Percentiles rank a stretch among this genome's conserved stretches.
These are phyloP conservation scores for Puccinia novopanici DNA, from an alignment of 1,284 basidiomycete genomes.

Conservation along the genomic window DNA sequence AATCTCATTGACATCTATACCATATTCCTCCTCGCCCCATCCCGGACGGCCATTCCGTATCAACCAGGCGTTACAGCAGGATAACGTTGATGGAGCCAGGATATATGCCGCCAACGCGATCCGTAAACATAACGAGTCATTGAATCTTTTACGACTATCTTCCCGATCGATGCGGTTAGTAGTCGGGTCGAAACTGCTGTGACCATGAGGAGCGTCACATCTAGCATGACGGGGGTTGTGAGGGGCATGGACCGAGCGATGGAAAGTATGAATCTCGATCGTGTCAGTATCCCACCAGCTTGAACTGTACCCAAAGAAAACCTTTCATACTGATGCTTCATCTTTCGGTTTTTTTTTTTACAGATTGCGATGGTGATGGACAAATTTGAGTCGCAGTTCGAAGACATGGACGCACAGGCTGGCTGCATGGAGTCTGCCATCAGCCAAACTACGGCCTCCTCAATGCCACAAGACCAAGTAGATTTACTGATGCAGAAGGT, in stretches of 20 bases:
- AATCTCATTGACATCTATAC: background rate
- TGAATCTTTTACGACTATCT: constrained; percentile 83
- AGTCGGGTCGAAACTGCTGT: constrained; percentile 98
- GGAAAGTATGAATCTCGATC: constrained; percentile 98
- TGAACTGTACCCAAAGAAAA: background rate
- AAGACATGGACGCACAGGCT: constrained; percentile 96
- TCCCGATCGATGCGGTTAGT: constrained; percentile 95
- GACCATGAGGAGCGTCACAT: constrained; percentile 90
- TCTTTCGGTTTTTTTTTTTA: background rate
- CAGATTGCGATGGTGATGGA: constrained; percentile 99
- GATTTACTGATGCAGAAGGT: constrained; percentile 88
- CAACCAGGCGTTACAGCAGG: constrained; percentile 85
- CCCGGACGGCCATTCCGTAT: background rate
- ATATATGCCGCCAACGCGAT: constrained; percentile 99
- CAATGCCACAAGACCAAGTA: constrained; percentile 95
- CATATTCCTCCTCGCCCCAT: background rate
- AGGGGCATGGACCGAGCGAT: constrained; percentile 98
- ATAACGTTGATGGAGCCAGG: constrained; percentile 94
- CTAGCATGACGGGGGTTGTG: constrained; percentile 93
- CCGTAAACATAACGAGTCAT: constrained; percentile 91
- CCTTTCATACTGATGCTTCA: background rate
- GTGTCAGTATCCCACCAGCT: constrained; percentile 65
- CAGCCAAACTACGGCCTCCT: constrained; percentile 85
- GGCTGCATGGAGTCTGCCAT: constrained; percentile 98
- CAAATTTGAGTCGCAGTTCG: constrained; percentile 95